Conservation (phyloP, 1,284 basidiomycete species). For the Ceratobasidium sp. region DNA sequence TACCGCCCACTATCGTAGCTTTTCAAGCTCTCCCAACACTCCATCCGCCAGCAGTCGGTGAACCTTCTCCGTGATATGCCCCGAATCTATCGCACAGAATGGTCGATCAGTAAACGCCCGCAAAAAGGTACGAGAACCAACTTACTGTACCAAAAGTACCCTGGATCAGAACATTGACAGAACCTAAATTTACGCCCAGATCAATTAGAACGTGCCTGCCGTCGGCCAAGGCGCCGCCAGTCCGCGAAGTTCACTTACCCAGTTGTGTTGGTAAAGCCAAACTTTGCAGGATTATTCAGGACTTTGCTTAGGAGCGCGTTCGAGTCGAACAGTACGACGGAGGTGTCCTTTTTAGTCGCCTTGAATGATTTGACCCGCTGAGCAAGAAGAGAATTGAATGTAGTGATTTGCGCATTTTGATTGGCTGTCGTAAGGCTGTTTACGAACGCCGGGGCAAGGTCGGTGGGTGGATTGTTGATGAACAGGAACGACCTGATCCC, state of each 20-base stretch:
- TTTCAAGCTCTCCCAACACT: constrained; percentile 51
- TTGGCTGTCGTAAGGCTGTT: constrained; percentile 48
- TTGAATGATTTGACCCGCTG: constrained; percentile 51
- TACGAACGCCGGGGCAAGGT: constrained; percentile 54
- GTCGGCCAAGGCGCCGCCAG: constrained; percentile 3
- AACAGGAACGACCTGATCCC: constrained; percentile 60
- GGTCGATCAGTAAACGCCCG: not conserved
- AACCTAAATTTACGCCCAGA: constrained; percentile 49
- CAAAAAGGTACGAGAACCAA: constrained; percentile 39
- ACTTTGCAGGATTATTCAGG: constrained; percentile 53
- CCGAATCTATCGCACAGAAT: constrained; percentile 1
- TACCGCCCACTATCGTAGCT: constrained; percentile 1
- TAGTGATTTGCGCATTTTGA: constrained; percentile 52
- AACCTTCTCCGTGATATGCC: constrained; percentile 56
- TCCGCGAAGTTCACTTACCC: constrained; percentile 49
- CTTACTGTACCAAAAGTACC: constrained; percentile 64
- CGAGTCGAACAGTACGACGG: constrained; percentile 59
- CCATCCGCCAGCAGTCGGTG: constrained; percentile 57
- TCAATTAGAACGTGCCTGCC: not conserved
- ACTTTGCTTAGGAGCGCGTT: constrained; percentile 58
- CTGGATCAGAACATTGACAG: constrained; percentile 57
- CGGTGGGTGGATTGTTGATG: constrained; percentile 62
- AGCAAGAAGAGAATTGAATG: constrained; percentile 55
- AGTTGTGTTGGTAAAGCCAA: constrained; percentile 60
- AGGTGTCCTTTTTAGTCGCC: constrained; percentile 46